Base-by-base conservation (phyloP, 179 eudicot species). In the Camellia oleifera region DNA sequence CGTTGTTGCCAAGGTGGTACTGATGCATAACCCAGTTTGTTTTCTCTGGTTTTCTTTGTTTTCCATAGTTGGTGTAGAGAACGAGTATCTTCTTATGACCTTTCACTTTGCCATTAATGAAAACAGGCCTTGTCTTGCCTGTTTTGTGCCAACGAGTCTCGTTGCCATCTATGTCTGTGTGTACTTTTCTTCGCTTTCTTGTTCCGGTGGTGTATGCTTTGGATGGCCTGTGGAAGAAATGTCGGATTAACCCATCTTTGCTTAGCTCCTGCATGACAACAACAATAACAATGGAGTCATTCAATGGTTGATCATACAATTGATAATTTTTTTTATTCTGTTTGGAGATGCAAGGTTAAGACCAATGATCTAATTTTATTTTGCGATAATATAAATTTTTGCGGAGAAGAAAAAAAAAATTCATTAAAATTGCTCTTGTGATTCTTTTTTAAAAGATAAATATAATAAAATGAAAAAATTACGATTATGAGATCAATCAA, bases 1-100 rank as follows among this genome's bases (percentile, higher is more conserved):
- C 97, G 6, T 83, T 77, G 67, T 81, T 70, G n/a, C 97, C 94
- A 0, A 89, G 82, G 70, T 91, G 97, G 81, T 92, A 92, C 62
- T 92, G 97, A 80, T 92, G 97, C 97, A 92, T 92, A 3, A 92
- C 93, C 97, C 97, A 92, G 12, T 87, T 91, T 1, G 93, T 91
- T 72, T 92, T 92, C 77, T 92, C 94, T 2, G 97, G 93, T 54
- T 92, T 92, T 69, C 74, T 86, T 65, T 88, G 90, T 58, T 89
- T 86, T 3, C 93, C 93, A 57, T 82, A 89, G 88, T 91, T 91
- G 2, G 93, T 88, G 88, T 92, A 92, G 58, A 92, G 91, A 1
- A 92, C 97, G 0, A 92, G 81, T 67, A 92, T 92, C 83, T 92
- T 92, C 89, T 92, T 92, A 78, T 83, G 84, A 0, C 97, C 97